Evolutionary conservation across 2,329 filamentous ascomycete species (phyloP), one percentile per base, ranked within the genome.

Genomic region (Fusarium tupiense): DNA sequence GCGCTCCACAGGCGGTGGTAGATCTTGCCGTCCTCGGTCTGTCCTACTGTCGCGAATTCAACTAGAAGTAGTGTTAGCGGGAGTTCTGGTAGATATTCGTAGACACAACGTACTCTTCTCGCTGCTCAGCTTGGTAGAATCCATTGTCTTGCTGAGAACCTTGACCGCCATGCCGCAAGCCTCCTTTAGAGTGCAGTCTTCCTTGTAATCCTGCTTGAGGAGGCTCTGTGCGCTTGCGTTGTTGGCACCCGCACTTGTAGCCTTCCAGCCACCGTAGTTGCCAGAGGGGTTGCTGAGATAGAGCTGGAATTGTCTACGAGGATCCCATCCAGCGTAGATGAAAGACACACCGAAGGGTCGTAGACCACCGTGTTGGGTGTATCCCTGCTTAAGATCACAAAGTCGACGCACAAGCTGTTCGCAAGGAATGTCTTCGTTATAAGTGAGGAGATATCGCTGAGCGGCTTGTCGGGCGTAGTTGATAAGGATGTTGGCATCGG

Each of bases 101-200:
- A 35, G 19, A 31, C 3, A 26, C 11, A 11, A 40, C 94, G 84
- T 86, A 98, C 95, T 98, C 91, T 99, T 99, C 89, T 99, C 96
- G 82, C 95, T 98, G 88, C 95, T 98, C 82, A 99, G 86, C 89
- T 98, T 99, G 62, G 96, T 98, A 63, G 95, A 98, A 84, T 99
- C 96, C 97, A 99, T 99, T 11, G 96, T 99, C 91, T 99, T 99
- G 90, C 96, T 98, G 76, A 99, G 86, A 73, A 99, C 96, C 90
- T 99, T 99, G 83, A 99, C 96, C 17, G 96, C 96, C 89, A 98
- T 93, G 62, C 93, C 95, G 83, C 96, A 99, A 9, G 97, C 96
- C 87, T 99, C 96, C 87, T 98, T 94, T 81, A 99, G 85, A 76
- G 94, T 93, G 84, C 95, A 98, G 78, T 98, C 95, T 86, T 99